Base-by-base conservation (phyloP, 116 monocot species). In the Papilionanthe hybrid region DNA sequence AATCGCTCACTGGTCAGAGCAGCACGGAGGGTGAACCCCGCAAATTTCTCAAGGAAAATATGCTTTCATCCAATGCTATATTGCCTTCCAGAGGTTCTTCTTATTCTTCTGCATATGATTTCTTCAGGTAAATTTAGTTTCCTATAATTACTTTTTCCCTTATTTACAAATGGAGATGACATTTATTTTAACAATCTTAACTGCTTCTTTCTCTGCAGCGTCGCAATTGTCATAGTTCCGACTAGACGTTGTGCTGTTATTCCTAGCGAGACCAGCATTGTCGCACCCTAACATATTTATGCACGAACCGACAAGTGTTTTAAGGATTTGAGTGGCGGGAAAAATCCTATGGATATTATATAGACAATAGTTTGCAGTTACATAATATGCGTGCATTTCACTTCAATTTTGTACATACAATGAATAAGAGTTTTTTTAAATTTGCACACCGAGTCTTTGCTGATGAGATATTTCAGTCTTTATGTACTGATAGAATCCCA, bases 221-320 rank as follows among this genome's bases (percentile, higher is more conserved):
- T 91, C 6, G 84, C 79, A 22, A 87, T 81, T 4, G 76, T 82
- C 25, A 85, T 76, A 30, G 90, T 98, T 22, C 91, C 88, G 0
- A 94, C 93, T 53, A 83, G 93, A 45, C 91, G 94, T 4, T 94
- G 91, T 45, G 97, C 91, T 9, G 84, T 98, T 5, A 82, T 94
- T 15, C 89, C 94, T 6, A 98, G 94, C 0, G 97, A 91, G 63
- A 94, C 94, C 83, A 94, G 97, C 87, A 93, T 98, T 68, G 82
- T 92, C 29, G 88, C 90, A 42, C 90, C 97, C 0, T n/a, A 85
- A 91, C 88, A n/a, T n/a, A n/a, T n/a, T n/a, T n/a, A n/a, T n/a
- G n/a, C n/a, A n/a, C n/a, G n/a, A n/a, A n/a, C n/a, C n/a, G n/a
- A n/a, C n/a, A n/a, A n/a, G n/a, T n/a, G n/a, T n/a, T n/a, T n/a